These are phyloP conservation scores for Conidiobolus incongruus DNA, from an alignment of 371 early-diverging fungal species.

Conservation along the genomic window DNA sequence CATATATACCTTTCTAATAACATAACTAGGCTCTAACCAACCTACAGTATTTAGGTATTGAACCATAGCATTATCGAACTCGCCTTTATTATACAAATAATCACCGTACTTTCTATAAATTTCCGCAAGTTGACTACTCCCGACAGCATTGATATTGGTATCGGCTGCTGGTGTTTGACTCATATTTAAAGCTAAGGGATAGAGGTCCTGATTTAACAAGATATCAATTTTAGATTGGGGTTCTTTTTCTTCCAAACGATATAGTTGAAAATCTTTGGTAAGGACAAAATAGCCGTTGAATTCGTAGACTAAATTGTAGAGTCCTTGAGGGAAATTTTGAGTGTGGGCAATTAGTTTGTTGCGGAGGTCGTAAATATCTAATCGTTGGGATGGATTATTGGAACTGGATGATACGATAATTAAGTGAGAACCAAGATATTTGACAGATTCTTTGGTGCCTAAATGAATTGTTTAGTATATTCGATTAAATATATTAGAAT, in stretches of 20 bases:
- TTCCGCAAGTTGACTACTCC: conserved; percentile 62
- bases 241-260: conserved; percentile 67
- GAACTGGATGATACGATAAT: conserved; percentile 45
- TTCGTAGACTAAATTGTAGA: conserved; percentile 46
- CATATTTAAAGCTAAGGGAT: conserved; percentile 63
- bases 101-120: conserved; percentile 87
- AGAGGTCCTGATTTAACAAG: conserved; percentile 67
- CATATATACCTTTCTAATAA: conserved; percentile 58
- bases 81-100: conserved; percentile 64
- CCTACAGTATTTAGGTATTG: conserved; percentile 83
- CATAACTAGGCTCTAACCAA: conserved; percentile 82
- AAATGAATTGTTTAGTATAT: neutral
- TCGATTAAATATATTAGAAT: conserved; percentile 6
- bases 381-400: conserved; percentile 26
- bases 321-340: conserved; percentile 42
- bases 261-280: conserved; percentile 57
- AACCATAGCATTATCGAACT: conserved; percentile 75
- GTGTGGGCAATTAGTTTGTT: conserved; percentile 75
- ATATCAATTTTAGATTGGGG: conserved; percentile 66
- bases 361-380: conserved; percentile 74
- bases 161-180: too few relatives aligned
- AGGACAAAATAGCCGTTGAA: conserved; percentile 81
- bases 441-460: conserved; percentile 40
- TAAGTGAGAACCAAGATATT: conserved; percentile 55
- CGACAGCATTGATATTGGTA: conserved; percentile 20